Conservation (phyloP, 2,329 filamentous ascomycete species). For the Cryphonectria carpinicola region DNA sequence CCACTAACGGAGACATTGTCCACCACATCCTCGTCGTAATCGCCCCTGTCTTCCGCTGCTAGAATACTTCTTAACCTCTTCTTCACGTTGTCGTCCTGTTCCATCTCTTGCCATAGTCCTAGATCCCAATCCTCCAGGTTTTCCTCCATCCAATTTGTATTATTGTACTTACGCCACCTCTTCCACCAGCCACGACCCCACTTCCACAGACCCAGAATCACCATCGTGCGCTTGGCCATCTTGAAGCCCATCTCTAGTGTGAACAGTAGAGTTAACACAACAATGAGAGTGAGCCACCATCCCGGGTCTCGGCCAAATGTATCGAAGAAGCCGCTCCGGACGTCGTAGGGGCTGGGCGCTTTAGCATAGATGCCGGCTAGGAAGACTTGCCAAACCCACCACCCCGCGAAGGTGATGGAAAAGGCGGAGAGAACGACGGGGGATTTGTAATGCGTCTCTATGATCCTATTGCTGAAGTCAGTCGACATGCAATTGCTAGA, state of each 20-base stretch:
- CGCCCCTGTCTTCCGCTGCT: constrained; percentile 16
- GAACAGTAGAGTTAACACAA: constrained; percentile 63
- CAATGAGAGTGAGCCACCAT: constrained; percentile 76
- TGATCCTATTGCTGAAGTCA: constrained; percentile 51
- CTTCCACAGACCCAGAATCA: constrained; percentile 51
- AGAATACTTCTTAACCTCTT: constrained; percentile 46
- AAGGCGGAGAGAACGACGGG: constrained; percentile 63
- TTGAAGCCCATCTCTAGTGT: constrained; percentile 68
- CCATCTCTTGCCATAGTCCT: constrained; percentile 62
- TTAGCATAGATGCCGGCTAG: constrained; percentile 65
- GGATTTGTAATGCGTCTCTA: constrained; percentile 80
- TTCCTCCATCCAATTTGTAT: constrained; percentile 25
- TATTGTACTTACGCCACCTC: constrained; percentile 19
- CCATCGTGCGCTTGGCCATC: constrained; percentile 49
- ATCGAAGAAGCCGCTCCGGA: constrained; percentile 66
- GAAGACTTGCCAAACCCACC: constrained; percentile 75
- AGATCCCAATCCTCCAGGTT: constrained; percentile 54
- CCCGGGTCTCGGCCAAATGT: constrained; percentile 69
- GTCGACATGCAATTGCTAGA: constrained; percentile 14
- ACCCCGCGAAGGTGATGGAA: constrained; percentile 65
- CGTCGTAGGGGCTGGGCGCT: constrained; percentile 63
- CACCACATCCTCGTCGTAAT: neutral
- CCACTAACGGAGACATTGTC: neutral
- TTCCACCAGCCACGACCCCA: constrained; percentile 35
- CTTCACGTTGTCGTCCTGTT: constrained; percentile 52